Evolutionary conservation across 768 basidiomycete species (phyloP), one percentile per base, ranked within the genome.

Genomic region (Lentinula edodes): DNA sequence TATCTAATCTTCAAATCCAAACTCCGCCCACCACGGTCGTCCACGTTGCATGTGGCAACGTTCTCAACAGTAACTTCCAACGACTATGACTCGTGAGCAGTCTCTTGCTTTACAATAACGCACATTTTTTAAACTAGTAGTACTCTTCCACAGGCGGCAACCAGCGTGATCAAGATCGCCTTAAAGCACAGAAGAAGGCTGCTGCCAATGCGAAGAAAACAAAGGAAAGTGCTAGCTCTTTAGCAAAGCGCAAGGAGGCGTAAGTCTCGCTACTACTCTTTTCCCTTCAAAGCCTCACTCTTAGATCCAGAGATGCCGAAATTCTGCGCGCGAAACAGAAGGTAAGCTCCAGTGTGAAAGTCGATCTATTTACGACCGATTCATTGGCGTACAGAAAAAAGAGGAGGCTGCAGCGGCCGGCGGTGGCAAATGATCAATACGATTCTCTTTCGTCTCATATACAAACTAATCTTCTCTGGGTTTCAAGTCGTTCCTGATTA

Each of bases 281-380:
- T 60, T 68, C 66, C 65, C 52, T 61, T 70, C 59, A 68, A 54
- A 61, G 66, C 52, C 63, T 55, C 66, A 59, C 20, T 42, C 41
- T 18, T 32, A 23, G n/a, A 18, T 53, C 58, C 69, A 93, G 91
- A 61, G 90, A 93, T 72, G 90, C 91, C 46, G 87, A 87, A 67
- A 82, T 83, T 50, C 71, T 93, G 62, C 81, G 87, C 61, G 84
- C 85, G 63, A 93, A 93, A 71, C 90, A 92, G 72, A 90, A 88
- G 87, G 90, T 86, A 74, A 45, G 78, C 18, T 35, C 8, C 12
- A 34, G 6, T 9, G 23, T 59, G 15, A 23, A 45, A 45, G 42
- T 55, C 7, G 9, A 42, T 38, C 18, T 56, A n/a, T 54, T 16
- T 20, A 2, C 13, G 16, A 15, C 23, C 28, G 39, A 38, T 18